Evolutionary conservation across 345 rosid genomes (phyloP).

Genomic region (Citrus reticulata): DNA sequence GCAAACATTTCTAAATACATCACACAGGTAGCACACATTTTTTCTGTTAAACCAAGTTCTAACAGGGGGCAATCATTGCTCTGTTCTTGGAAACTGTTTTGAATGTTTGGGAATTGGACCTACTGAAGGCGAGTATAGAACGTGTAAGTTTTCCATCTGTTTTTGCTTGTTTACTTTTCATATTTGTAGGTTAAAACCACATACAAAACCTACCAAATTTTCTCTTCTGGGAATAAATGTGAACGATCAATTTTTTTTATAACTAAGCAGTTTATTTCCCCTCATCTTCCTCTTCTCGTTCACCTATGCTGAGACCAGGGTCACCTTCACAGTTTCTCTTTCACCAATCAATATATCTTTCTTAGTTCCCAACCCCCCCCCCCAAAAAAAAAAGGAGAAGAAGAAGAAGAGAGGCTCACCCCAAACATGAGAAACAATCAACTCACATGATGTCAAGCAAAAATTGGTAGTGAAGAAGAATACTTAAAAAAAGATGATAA

Average conservation of each 20-base stretch:
- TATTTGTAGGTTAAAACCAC: neutral
- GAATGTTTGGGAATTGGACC: neutral
- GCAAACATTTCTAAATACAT: neutral
- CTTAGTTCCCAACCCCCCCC: neutral
- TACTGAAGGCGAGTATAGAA: neutral
- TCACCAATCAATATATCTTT: neutral
- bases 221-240: neutral
- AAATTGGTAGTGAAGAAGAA: neutral
- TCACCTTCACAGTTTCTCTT: neutral
- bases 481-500: no score
- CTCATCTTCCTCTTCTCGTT: neutral
- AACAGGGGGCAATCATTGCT: neutral
- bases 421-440: neutral
- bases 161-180: neutral
- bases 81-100: neutral
- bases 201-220: neutral
- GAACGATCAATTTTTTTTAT: neutral
- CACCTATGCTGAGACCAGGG: neutral
- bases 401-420: neutral
- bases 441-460: neutral
- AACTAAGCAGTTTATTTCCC: neutral
- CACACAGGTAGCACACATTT: neutral
- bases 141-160: no score
- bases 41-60: neutral
- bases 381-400: no score